These are phyloP conservation scores for Spongiforma sp. DNA, from an alignment of 1,284 basidiomycete species.

Conservation along the genomic window DNA sequence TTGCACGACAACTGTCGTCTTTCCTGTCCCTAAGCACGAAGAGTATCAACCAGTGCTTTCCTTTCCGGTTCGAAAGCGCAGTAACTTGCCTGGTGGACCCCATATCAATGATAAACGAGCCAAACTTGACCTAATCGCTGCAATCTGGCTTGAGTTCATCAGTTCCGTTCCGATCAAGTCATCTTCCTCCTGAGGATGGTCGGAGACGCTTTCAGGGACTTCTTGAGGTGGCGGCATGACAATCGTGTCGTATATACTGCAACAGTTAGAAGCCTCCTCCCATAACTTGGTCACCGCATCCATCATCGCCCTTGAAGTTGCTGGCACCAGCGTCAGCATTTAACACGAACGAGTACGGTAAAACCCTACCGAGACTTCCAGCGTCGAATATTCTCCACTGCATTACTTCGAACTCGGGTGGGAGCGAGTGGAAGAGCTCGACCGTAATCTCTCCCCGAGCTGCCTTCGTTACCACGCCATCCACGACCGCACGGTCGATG, in stretches of 20 bases:
- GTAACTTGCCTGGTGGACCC: constrained; percentile 62
- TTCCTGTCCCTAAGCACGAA: constrained; percentile 58
- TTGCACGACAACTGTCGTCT: constrained; percentile 69
- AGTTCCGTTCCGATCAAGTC: constrained; percentile 25
- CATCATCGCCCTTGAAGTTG: constrained; percentile 66
- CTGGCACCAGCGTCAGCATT: constrained; percentile 32
- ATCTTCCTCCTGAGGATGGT: constrained; percentile 11
- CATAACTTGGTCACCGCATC: constrained; percentile 58
- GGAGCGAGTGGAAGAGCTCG: constrained; percentile 56
- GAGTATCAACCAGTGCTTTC: background rate
- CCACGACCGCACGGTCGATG: constrained; percentile 50
- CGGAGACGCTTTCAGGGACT: background rate
- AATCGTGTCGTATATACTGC: constrained; percentile 54
- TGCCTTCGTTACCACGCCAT: constrained; percentile 58
- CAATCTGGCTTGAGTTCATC: constrained; percentile 59
- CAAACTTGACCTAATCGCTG: constrained; percentile 50
- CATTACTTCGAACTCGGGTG: constrained; percentile 60
- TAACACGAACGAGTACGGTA: background rate
- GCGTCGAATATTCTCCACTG: constrained; percentile 69
- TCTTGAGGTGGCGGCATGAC: constrained; percentile 31
- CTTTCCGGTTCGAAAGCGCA: background rate
- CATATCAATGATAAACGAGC: constrained; percentile 59
- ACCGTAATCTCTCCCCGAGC: constrained; percentile 58
- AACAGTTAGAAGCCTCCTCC: constrained; percentile 48
- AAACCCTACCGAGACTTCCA: constrained; percentile 54